phyloP scores from a whole-genome alignment of 768 basidiomycete genomes.

The Tulasnella sp. region DNA sequence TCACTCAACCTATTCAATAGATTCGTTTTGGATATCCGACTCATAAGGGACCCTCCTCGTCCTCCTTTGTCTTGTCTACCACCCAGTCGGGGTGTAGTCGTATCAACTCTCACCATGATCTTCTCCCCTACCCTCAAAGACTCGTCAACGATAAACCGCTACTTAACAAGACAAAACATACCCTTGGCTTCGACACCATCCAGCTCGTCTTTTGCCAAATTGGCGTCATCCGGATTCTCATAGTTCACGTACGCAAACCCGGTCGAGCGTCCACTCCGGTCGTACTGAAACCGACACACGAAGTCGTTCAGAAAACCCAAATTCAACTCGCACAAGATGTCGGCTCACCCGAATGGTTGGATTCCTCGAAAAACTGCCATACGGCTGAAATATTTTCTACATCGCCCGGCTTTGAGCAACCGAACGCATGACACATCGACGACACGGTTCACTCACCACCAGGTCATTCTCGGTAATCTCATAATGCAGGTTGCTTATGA shows the following conservation, averaged over 20 bases:
- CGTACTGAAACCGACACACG: constrained; percentile 46
- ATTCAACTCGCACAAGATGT: background rate
- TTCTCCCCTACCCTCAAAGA: background rate
- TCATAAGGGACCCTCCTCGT: background rate
- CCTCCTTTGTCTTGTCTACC: background rate
- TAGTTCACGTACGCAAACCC: constrained; percentile 72
- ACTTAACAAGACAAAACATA: constrained; percentile 26
- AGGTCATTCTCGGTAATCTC: constrained; percentile 83
- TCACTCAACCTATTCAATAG: background rate
- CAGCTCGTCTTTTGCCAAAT: constrained; percentile 69
- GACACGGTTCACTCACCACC: constrained; percentile 42
- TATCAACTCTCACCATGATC: background rate
- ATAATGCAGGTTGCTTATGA: constrained; percentile 83
- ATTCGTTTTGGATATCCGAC: background rate
- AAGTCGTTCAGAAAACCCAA: background rate
- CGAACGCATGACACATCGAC: background rate
- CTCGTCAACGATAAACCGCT: background rate
- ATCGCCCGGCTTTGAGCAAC: constrained; percentile 7
- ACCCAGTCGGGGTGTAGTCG: background rate
- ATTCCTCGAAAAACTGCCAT: constrained; percentile 86
- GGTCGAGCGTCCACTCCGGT: constrained; percentile 84
- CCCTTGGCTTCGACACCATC: constrained; percentile 84
- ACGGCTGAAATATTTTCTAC: constrained; percentile 81
- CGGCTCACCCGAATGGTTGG: constrained; percentile 85
- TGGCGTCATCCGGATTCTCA: constrained; percentile 67